Base-by-base conservation (phyloP, 805 yeast species). In the Candida cerambycidarum region DNA sequence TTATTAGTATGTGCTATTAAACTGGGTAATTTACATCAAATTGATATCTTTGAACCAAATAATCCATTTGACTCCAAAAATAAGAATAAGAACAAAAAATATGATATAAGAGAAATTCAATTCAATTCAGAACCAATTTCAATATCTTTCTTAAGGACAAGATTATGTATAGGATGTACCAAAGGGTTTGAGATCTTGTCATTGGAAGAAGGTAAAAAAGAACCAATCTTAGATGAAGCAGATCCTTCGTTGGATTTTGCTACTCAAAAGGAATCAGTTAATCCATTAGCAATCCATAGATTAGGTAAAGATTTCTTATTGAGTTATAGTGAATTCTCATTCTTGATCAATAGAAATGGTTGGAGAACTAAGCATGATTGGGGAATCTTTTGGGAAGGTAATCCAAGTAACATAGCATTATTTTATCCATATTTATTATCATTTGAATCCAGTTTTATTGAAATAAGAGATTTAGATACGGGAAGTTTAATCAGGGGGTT, bases 181-280 rank as follows among this genome's bases (percentile, higher is more conserved):
- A 88, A 85, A 61, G 99, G 99, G 0, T 93, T 93, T 69, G 98
- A 93, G 67, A 89, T 93, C 56, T 89, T 93, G 28, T 85, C 95
- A 13, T 71, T 90, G 32, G 86, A 85, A 46, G 87, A 85, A 41
- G 84, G 87, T 45, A 86, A 82, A 46, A 89, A 86, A 63, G 97
- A 93, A 64, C 82, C 93, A 8, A 76, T 93, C 39, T 71, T 93
- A 54, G 98, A 93, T 66, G 97, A 96, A n/a, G 99, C 98, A 0
- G 99, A 93, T 58, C 95, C 98, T 0, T 89, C 97, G 14, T 73
- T 93, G 41, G 99, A 93, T 57, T 93, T 93, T 69, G 97, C 93
- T 11, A 87, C 81, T 44, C 86, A 80, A 46, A 73, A 85, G 46
- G 96, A 89, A 61, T 53, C 58, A 9, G 75, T 92, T 47, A 86